Conservation (phyloP, 2,329 filamentous ascomycete species). For the Sporothrix globosa region DNA sequence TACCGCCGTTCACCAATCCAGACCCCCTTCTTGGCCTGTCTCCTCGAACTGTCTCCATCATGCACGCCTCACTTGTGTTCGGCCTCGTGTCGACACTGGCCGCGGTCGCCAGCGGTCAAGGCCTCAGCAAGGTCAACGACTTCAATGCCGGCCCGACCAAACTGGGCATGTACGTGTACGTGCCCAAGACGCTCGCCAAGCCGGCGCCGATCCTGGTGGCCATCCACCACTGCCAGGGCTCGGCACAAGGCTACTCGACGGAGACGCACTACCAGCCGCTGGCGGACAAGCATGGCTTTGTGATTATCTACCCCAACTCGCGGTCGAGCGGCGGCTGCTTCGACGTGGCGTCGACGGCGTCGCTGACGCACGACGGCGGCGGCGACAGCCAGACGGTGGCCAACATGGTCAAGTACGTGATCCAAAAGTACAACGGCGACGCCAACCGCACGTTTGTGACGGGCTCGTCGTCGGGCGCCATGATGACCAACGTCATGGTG, state of each 20-base stretch:
- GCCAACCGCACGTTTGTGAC: constrained; percentile 53
- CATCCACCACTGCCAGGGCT: constrained; percentile 61
- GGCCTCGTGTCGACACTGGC: constrained; percentile 35
- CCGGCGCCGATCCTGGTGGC: constrained; percentile 52
- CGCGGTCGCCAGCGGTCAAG: constrained; percentile 40
- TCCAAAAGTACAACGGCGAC: constrained; percentile 26
- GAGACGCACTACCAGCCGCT: constrained; percentile 56
- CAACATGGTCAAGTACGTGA: constrained; percentile 57
- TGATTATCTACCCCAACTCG: constrained; percentile 54
- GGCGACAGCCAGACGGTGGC: constrained; percentile 56
- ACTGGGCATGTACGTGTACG: constrained; percentile 45
- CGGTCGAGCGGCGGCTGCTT: constrained; percentile 55
- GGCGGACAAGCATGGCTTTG: constrained; percentile 60
- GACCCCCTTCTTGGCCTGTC: not conserved
- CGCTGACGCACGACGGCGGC: constrained; percentile 56
- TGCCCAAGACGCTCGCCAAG: constrained; percentile 42
- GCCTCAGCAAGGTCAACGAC: constrained; percentile 41
- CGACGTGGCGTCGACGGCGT: constrained; percentile 59
- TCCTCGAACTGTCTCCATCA: not conserved
- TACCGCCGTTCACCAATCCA: not conserved
- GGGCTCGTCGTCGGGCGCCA: constrained; percentile 54
- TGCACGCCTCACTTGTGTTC: constrained; percentile 18
- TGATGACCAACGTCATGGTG: constrained; percentile 60
- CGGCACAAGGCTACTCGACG: constrained; percentile 55
- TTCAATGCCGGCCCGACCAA: constrained; percentile 43